Evolutionary conservation across 2,329 filamentous ascomycete species (phyloP), one percentile per base, ranked within the genome.

Genomic region (Diaporthe citri): DNA sequence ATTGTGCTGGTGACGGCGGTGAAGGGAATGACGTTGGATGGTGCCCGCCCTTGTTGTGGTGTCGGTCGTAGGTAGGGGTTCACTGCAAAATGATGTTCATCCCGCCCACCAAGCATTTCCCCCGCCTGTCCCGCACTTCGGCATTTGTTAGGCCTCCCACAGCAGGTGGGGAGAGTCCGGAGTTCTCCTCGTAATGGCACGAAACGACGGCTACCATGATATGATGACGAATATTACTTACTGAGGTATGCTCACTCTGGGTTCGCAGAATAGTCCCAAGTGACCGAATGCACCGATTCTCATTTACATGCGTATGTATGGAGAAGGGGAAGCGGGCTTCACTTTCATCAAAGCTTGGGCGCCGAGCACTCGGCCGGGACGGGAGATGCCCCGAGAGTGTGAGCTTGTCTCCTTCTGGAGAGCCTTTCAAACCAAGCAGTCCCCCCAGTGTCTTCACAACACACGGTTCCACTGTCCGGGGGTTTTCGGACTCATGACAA

Each of bases 71-170:
- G n/a, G n/a, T n/a, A n/a, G n/a, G n/a, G n/a, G n/a, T n/a, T n/a
- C n/a, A n/a, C n/a, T n/a, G 56, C 34, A 25, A 39, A 22, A 39
- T 39, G 34, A 39, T 25, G n/a, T 62, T 17, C 15, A 5, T 20
- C 39, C 13, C 22, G 22, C 20, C 59, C 59, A 20, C 59, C 41
- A 39, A 39, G 36, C 36, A 22, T 22, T n/a, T n/a, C n/a, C 39
- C 59, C 59, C 41, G n/a, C 59, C n/a, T 52, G 64, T 52, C 31
- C 64, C 60, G 46, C 46, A 46, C 17, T 20, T 55, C 64, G 64
- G 64, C 46, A 67, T 2, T 52, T 67, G 31, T 67, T 39, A 4
- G 34, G 10, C 13, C 20, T 36, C 62, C 43, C 43, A 20, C 46
- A 13, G 10, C 20, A 22, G 25, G 62, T 36, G 62, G 43, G 46